Percentiles rank a stretch among this genome's conserved stretches.
Conservation (phyloP, 805 yeast species). For the Candida koratica region DNA sequence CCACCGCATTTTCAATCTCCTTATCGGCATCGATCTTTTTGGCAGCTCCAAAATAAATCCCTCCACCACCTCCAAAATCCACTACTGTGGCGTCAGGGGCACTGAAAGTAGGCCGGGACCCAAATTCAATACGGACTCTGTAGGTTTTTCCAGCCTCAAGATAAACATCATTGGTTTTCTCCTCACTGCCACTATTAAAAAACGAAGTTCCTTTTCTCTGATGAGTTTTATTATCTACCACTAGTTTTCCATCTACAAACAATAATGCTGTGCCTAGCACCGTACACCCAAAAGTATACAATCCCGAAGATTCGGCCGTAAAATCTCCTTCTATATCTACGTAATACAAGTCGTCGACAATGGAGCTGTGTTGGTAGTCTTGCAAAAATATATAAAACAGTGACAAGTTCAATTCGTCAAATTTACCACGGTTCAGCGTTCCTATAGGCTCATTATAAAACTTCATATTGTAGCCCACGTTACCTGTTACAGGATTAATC, state of each 20-base stretch:
- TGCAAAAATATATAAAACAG: slow-evolving; percentile 20
- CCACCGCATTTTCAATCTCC: slow-evolving; percentile 24
- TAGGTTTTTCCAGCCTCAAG: slow-evolving; percentile 44
- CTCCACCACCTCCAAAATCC: slow-evolving; percentile 22
- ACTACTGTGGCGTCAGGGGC: slow-evolving; percentile 14
- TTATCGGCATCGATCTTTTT: slow-evolving; percentile 22
- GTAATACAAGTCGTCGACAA: slow-evolving; percentile 31
- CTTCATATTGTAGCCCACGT: slow-evolving; percentile 22
- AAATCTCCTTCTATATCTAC: slow-evolving; percentile 42
- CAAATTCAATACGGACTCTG: slow-evolving; percentile 46
- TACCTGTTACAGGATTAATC: slow-evolving; percentile 20
- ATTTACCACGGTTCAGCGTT: slow-evolving; percentile 13
- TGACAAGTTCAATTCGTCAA: slow-evolving; percentile 21
- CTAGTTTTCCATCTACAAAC: slow-evolving; percentile 47
- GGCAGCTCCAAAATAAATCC: slow-evolving; percentile 21
- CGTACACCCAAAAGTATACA: slow-evolving; percentile 49
- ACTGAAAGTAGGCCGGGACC: slow-evolving; percentile 25
- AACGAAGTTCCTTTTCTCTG: slow-evolving; percentile 50
- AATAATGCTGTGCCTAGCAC: slow-evolving; percentile 54
- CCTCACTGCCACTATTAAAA: slow-evolving; percentile 48
- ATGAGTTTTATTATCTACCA: slow-evolving; percentile 52
- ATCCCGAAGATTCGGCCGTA: slow-evolving; percentile 44
- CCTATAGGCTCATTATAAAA: slow-evolving; percentile 19
- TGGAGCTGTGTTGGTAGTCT: slow-evolving; percentile 18
- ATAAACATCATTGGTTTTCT: slow-evolving; percentile 36